Base-by-base conservation (phyloP, 371 early-diverging fungal species). In the Batkoa obscura region DNA sequence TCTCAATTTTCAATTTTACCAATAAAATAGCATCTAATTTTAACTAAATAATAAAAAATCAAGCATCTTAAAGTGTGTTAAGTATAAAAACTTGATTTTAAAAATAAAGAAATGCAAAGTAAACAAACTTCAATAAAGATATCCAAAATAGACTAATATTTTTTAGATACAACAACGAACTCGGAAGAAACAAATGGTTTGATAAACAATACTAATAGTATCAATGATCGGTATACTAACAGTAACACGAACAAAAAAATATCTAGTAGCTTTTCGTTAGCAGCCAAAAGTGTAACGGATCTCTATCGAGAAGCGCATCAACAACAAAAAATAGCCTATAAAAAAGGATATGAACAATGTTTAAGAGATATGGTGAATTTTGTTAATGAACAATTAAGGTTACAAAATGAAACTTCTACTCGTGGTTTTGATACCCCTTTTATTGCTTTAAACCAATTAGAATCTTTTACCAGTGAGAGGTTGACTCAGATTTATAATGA, bases 301-400 rank as follows among this genome's bases (percentile, higher is more conserved):
- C 70, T 86, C 9, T 86, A 83, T 68, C 78, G 73, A 64, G 83
- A 83, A 50, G 69, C 82, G 1, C 64, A 74, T 30, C 70, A 74
- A 13, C 77, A 78, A 56, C 75, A 76, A 46, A 68, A 76, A 42
- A 70, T 70, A 50, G 69, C 75, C 3, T 83, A 71, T 66, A 71
- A 73, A 43, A 64, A 71, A 13, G 86, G 86, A n/a, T 86, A 83
- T 63, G 74, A 75, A 55, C 78, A 81, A 50, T 80, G 81, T 15
- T 59, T 86, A 32, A 77, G 75, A 63, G 83, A 86, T 68, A 59
- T 86, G 8, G 68, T 73, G 60, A 70, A 71, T 31, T 79, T 80
- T 57, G 67, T 81, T 43, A 60, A 66, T 3, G 66, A 66, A 6
- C 75, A 76, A 37, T 68, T 72, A 23, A 59, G 47, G 12, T 65